Percentiles rank a stretch among this genome's conserved stretches.
These are phyloP conservation scores for Erysimum cheiri DNA, from an alignment of 441 rosid species.

Conservation along the genomic window DNA sequence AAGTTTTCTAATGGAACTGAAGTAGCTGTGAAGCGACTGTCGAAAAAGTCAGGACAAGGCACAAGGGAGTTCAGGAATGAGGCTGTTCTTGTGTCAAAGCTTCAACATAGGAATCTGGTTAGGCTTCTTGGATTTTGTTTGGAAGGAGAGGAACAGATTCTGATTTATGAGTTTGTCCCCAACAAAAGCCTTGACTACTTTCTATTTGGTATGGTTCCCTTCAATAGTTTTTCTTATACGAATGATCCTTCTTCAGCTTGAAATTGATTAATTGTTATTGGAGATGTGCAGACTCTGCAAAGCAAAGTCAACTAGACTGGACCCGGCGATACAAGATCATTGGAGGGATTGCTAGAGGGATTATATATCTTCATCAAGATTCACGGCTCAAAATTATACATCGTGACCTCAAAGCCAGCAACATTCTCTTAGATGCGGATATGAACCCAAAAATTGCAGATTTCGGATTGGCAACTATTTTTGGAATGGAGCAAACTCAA, in stretches of 20 bases:
- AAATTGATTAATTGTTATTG: background rate
- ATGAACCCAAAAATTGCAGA: slow-evolving; percentile 61
- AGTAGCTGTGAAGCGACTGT: slow-evolving; percentile 53
- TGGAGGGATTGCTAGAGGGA: slow-evolving; percentile 53
- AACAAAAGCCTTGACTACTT: slow-evolving; percentile 56
- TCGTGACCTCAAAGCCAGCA: slow-evolving; percentile 58
- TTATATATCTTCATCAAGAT: slow-evolving; percentile 60
- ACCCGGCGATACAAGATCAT: slow-evolving; percentile 48
- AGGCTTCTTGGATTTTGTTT: slow-evolving; percentile 55
- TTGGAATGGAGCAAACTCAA: slow-evolving; percentile 45
- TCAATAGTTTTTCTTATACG: background rate
- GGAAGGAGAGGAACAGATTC: slow-evolving; percentile 50
- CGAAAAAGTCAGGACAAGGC: slow-evolving; percentile 47
- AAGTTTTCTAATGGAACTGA: slow-evolving; percentile 44
- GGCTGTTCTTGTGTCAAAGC: slow-evolving; percentile 53
- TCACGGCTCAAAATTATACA: slow-evolving; percentile 56
- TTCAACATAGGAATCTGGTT: slow-evolving; percentile 57
- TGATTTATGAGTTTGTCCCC: slow-evolving; percentile 54
- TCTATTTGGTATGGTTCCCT: slow-evolving; percentile 46
- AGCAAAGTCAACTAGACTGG: slow-evolving; percentile 46
- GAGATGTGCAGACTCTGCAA: slow-evolving; percentile 30
- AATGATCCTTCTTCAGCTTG: too few relatives aligned
- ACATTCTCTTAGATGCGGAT: slow-evolving; percentile 49
- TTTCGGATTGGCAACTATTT: slow-evolving; percentile 54
- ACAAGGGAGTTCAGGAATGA: slow-evolving; percentile 55